Conservation (phyloP, 768 basidiomycete species). For the Dioszegia hungarica region DNA sequence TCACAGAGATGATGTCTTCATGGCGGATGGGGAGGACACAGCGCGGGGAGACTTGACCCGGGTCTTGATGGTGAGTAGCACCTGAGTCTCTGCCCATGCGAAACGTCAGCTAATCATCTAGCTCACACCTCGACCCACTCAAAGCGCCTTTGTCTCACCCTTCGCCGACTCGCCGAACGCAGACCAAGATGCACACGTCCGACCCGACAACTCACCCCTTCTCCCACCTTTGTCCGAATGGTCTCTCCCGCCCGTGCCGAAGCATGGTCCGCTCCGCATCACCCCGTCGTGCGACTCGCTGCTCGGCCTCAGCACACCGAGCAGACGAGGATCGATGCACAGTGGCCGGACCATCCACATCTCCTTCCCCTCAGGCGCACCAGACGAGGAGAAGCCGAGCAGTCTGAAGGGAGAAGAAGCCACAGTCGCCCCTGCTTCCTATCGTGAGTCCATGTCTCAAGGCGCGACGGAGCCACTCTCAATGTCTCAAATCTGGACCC, state of each 20-base stretch:
- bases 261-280: not conserved
- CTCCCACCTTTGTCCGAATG: not conserved
- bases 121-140: not conserved
- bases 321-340: no score
- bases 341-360: no score
- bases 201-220: not conserved
- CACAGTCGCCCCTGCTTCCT: no score
- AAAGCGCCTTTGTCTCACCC: not conserved
- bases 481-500: no score
- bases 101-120: not conserved
- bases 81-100: not conserved
- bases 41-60: not conserved
- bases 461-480: not conserved
- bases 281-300: not conserved
- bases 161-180: not conserved
- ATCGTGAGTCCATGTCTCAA: no score
- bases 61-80: not conserved
- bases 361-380: no score
- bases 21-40: not conserved
- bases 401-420: no score
- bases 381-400: no score
- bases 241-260: not conserved
- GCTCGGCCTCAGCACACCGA: not conserved
- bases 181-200: not conserved
- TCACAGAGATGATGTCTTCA: not conserved